phyloP scores from a whole-genome alignment of 495 filamentous ascomycete genomes.

The Parathielavia hyrcaniae region DNA sequence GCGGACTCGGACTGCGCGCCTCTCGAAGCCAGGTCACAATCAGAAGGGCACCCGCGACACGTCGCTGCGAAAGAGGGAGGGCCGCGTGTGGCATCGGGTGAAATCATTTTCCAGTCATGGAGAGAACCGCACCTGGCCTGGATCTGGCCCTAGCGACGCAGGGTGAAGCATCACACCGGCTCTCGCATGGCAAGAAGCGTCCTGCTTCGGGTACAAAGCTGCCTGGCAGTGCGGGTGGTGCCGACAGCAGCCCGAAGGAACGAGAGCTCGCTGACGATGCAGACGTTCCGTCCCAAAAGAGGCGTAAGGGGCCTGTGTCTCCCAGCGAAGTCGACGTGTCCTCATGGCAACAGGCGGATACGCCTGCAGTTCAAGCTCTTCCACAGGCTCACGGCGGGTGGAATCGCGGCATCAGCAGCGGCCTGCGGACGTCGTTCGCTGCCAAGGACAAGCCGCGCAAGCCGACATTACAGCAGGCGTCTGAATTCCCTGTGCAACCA shows the following conservation, averaged over 20 bases:
- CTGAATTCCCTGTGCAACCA: slow-evolving; percentile 1
- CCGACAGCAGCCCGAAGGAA: background rate
- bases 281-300: background rate
- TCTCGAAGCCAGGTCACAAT: too few relatives aligned
- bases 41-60: too few relatives aligned
- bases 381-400: slow-evolving; percentile 26
- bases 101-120: too few relatives aligned
- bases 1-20: too few relatives aligned
- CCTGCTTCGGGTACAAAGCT: background rate
- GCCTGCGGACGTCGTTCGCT: slow-evolving; percentile 30
- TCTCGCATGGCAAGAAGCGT: slow-evolving; percentile 4
- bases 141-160: background rate
- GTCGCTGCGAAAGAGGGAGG: too few relatives aligned
- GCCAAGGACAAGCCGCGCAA: slow-evolving; percentile 13
- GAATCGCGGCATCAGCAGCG: slow-evolving; percentile 35
- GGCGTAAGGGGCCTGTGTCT: background rate
- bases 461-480: background rate
- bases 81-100: too few relatives aligned
- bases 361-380: background rate
- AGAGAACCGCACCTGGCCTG: background rate
- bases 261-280: background rate
- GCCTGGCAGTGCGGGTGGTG: background rate
- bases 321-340: slow-evolving; percentile 34
- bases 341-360: slow-evolving; percentile 23
- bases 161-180: background rate